Evolutionary conservation across 164 flowering plant species (phyloP).

Genomic region (Berberis vulgaris): DNA sequence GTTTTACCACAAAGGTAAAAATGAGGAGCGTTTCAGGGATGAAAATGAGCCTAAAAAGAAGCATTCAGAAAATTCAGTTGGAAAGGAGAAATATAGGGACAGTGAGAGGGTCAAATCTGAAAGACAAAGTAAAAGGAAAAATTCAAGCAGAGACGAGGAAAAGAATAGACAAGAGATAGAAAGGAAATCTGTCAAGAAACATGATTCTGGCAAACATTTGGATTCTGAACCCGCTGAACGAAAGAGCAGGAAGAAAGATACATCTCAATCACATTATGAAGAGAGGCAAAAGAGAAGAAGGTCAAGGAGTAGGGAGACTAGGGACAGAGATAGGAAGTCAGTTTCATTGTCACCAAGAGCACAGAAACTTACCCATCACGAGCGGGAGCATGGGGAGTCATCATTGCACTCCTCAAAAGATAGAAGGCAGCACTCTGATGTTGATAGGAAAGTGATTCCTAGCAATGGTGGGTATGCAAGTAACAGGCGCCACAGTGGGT

Average conservation of each 20-base stretch:
- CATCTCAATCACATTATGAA: constrained; percentile 32
- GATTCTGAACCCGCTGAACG: constrained; percentile 29
- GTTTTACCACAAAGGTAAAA: constrained; percentile 21
- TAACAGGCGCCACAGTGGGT: constrained; percentile 38
- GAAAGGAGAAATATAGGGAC: constrained; percentile 29
- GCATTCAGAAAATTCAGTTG: constrained; percentile 19
- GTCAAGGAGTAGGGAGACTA: constrained; percentile 61
- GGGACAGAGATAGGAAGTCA: constrained; percentile 38
- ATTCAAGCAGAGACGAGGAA: constrained; percentile 29
- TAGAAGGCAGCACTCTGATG: constrained; percentile 38
- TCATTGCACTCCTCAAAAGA: constrained; percentile 32
- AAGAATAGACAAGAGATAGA: constrained; percentile 20
- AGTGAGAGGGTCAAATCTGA: constrained; percentile 32
- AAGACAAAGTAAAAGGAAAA: constrained; percentile 48
- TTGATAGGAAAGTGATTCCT: constrained; percentile 31
- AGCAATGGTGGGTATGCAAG: constrained; percentile 40
- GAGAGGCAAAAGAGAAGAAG: constrained; percentile 56
- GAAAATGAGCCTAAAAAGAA: constrained; percentile 26
- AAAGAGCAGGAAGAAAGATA: constrained; percentile 33
- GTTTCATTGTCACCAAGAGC: constrained; percentile 45
- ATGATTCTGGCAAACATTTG: constrained; percentile 20
- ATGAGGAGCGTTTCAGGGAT: constrained; percentile 18
- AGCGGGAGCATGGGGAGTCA: constrained; percentile 31
- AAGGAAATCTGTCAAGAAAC: constrained; percentile 24
- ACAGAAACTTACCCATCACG: constrained; percentile 30